Conservation (phyloP, 352 stramenopile species). For the Globisporangium irregulare region DNA sequence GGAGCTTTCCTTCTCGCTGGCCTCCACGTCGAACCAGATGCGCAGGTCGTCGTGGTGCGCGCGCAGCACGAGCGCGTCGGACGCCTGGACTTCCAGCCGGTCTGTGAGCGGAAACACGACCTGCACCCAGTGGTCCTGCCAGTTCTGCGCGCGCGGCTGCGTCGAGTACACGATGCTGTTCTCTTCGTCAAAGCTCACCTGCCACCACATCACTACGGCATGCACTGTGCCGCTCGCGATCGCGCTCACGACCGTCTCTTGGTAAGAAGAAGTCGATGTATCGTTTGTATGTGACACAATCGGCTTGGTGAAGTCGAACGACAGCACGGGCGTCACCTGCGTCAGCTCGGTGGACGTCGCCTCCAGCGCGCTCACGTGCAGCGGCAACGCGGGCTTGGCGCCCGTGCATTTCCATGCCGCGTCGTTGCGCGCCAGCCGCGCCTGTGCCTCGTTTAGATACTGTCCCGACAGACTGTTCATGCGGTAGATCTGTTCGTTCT, state of each 20-base stretch:
- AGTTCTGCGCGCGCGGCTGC: constrained; percentile 58
- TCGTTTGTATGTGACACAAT: constrained; percentile 11
- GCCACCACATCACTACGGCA: constrained; percentile 83
- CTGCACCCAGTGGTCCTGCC: constrained; percentile 84
- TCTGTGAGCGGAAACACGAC: constrained; percentile 65
- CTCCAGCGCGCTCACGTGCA: constrained; percentile 56
- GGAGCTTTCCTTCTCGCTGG: constrained; percentile 5
- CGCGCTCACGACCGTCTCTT: constrained; percentile 40
- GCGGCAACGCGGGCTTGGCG: constrained; percentile 52
- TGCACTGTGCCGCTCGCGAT: constrained; percentile 39
- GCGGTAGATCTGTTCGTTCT: constrained; percentile 62
- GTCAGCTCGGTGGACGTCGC: constrained; percentile 42
- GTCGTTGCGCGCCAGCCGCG: constrained; percentile 50
- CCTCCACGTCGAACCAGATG: constrained; percentile 74
- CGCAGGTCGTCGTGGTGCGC: constrained; percentile 71
- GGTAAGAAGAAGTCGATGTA: constrained; percentile 17
- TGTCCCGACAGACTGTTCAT: constrained; percentile 57
- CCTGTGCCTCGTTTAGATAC: constrained; percentile 27
- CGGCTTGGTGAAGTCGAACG: constrained; percentile 63
- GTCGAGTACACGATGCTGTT: constrained; percentile 67
- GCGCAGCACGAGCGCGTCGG: constrained; percentile 38
- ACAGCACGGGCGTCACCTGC: constrained; percentile 39
- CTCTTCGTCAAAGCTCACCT: constrained; percentile 57
- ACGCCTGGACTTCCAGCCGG: constrained; percentile 18
- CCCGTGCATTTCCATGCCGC: constrained; percentile 60